Evolutionary conservation across 176 grass and related monocot genomes (phyloP).

Genomic region (Melocanna baccifera): DNA sequence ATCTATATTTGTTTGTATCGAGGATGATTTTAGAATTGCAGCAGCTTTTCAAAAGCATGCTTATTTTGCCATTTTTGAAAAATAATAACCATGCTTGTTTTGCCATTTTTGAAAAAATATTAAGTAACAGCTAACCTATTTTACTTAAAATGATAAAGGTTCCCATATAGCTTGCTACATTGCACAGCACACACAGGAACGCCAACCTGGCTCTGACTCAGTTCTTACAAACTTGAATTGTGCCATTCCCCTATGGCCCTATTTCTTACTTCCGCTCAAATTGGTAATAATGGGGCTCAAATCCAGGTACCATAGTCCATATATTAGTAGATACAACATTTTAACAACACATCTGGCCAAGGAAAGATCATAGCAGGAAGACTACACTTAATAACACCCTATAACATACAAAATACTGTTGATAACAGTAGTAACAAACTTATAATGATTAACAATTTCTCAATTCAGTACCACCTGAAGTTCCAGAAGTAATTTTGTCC

Average conservation of each 20-base stretch:
- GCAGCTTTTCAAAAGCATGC: background rate
- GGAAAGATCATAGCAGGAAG: background rate
- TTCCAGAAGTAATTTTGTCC: slow-evolving; percentile 52
- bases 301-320: background rate
- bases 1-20: background rate
- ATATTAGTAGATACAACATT: slow-evolving; percentile 34
- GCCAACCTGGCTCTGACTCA: background rate
- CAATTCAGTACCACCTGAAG: slow-evolving; percentile 39
- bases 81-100: background rate
- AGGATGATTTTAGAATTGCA: background rate
- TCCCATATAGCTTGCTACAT: slow-evolving; percentile 4
- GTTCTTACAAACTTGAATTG: background rate
- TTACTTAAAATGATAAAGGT: slow-evolving; percentile 5
- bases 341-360: slow-evolving; percentile 9
- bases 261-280: background rate
- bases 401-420: background rate
- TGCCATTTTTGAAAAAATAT: background rate
- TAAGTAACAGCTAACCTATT: background rate
- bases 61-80: background rate
- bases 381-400: background rate
- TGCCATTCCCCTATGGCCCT: background rate
- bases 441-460: slow-evolving; percentile 31
- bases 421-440: slow-evolving; percentile 4
- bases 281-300: background rate
- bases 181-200: background rate